Percentiles rank a stretch among this genome's conserved stretches.
Conservation (phyloP, 2,329 filamentous ascomycete genomes). For the Clonostachys rosea region DNA sequence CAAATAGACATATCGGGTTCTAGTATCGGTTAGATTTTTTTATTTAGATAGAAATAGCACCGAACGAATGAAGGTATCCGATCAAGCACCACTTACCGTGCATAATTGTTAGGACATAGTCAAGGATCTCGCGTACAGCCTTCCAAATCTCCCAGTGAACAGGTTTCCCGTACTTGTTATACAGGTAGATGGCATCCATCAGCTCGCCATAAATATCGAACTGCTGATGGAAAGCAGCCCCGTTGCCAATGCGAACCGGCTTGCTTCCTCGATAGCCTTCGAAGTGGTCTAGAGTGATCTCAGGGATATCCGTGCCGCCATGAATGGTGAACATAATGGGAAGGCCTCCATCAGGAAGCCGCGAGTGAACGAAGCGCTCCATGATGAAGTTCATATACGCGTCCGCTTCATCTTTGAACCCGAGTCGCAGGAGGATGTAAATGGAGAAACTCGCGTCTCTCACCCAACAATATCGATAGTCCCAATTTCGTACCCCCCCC, state of each 20-base stretch:
- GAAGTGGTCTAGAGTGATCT: conserved; percentile 63
- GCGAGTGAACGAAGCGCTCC: conserved; percentile 60
- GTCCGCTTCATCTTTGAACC: conserved; percentile 71
- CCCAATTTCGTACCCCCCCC: conserved; percentile 63
- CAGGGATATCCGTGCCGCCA: conserved; percentile 70
- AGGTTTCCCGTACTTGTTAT: conserved; percentile 76
- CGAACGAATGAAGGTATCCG: neutral
- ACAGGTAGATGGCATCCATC: conserved; percentile 73
- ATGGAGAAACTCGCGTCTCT: conserved; percentile 74
- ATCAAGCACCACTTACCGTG: conserved; percentile 32
- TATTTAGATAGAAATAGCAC: neutral
- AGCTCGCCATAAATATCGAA: conserved; percentile 78
- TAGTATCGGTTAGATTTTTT: conserved; percentile 9
- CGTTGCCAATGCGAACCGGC: conserved; percentile 74
- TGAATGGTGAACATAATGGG: conserved; percentile 82
- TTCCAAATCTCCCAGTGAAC: conserved; percentile 75
- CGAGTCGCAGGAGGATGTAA: conserved; percentile 72
- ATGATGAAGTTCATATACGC: conserved; percentile 77
- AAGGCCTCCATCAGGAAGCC: conserved; percentile 54
- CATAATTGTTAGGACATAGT: conserved; percentile 67
- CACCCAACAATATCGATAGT: conserved; percentile 76
- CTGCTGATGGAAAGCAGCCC: conserved; percentile 70
- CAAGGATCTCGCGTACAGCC: conserved; percentile 62
- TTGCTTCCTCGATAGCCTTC: conserved; percentile 68
- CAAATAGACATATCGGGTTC: conserved; percentile 78